Evolutionary conservation across 352 stramenopile species (phyloP), one percentile per base, ranked within the genome.

Genomic region (Pythium plurisporium): DNA sequence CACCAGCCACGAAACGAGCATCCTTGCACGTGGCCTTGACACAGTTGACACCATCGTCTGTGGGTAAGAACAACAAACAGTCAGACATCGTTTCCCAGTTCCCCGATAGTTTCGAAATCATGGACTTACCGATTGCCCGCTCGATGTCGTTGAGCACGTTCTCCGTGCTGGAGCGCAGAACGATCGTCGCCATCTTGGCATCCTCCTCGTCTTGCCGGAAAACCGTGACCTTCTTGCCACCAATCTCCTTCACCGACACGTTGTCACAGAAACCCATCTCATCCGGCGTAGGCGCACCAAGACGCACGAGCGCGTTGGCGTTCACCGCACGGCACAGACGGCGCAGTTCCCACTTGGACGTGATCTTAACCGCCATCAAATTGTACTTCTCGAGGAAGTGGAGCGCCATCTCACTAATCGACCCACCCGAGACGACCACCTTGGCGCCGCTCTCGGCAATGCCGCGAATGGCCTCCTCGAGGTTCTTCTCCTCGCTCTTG

Each of bases 381-480:
- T 96, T 74, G 79, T 99, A 99, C 71, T 98, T 96, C 57, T 99
- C 95, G 45, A 99, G 79, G 65, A 99, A 99, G 73, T 99, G 97
- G 55, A 99, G 64, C 26, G 96, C 96, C 96, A 99, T 99, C 76
- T 99, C 97, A 36, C 80, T 97, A 60, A 99, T 96, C 54, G 86
- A 97, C 27, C 97, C 97, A 41, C 96, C 96, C 17, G 87, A 95
- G 38, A 99, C 95, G 50, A 99, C 86, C 22, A 99, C 95, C 59
- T 96, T 96, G 29, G 95, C 87, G 36, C 97, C 97, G 4, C 89
- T 94, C 49, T 98, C 91, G 29, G 94, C 94, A 70, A 99, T 99
- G 40, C 74, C 85, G 60, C 96, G 95, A 55, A 99, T 95, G 29
- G 97, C 95, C 73, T 99, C 96, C 60, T 99, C 96, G 66, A 99